A percentile compares a stretch with the other conserved stretches of the same genome.
Evolutionary conservation across 306 rosid species (phyloP).

Genomic region (Comarum palustre): DNA sequence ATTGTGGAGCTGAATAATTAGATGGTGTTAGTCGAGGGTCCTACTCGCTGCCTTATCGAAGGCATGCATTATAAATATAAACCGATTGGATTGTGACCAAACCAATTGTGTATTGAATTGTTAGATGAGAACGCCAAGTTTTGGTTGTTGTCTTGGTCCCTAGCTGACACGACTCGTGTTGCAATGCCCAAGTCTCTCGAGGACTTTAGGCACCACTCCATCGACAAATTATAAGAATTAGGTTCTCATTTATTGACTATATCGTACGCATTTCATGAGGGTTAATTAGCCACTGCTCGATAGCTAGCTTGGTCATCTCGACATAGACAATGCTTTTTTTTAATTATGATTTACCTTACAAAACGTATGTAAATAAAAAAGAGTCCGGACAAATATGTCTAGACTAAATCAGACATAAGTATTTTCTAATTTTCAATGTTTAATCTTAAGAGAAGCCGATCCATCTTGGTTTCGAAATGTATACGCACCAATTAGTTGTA

Average conservation of each 20-base stretch:
- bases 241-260: neutral
- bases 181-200: neutral
- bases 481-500: too few relatives aligned
- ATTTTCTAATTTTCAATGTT: neutral
- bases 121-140: neutral
- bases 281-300: neutral
- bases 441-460: neutral
- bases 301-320: neutral
- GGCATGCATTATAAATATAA: neutral
- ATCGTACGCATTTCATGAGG: neutral
- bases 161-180: neutral
- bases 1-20: neutral
- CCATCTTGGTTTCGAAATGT: too few relatives aligned
- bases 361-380: too few relatives aligned
- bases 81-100: neutral
- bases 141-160: neutral
- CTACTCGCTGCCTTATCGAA: neutral
- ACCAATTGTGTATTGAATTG: neutral
- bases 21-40: neutral
- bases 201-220: neutral
- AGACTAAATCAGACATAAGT: too few relatives aligned
- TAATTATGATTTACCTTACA: too few relatives aligned
- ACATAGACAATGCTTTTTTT: conserved; percentile 6
- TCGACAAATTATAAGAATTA: neutral
- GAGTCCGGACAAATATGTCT: too few relatives aligned